Conservation (phyloP, 2,329 filamentous ascomycete species). For the Harringtonia aguacate region DNA sequence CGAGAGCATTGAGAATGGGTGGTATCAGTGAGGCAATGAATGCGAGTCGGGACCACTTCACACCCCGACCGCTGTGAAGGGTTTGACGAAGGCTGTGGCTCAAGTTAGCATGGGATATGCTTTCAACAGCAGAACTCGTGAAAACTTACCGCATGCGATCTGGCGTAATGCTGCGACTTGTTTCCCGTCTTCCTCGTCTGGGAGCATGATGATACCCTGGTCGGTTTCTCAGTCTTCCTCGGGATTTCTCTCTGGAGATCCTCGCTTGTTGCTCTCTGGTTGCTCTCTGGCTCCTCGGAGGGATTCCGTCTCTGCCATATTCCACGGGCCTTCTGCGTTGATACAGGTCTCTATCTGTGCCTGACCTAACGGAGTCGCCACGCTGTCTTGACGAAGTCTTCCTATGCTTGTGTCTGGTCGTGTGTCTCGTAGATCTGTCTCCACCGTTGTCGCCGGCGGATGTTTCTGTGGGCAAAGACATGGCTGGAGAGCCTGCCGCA, state of each 20-base stretch:
- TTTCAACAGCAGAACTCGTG: neutral
- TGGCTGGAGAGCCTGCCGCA: neutral
- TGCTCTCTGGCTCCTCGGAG: no score
- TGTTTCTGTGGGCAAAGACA: slow-evolving; percentile 8
- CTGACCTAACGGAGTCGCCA: neutral
- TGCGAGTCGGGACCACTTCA: neutral
- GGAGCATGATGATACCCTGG: no score
- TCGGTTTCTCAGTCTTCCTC: no score
- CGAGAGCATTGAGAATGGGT: neutral
- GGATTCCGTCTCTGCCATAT: no score
- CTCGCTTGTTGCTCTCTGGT: neutral
- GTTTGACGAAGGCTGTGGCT: neutral
- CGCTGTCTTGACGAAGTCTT: neutral
- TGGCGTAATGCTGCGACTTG: slow-evolving; percentile 3
- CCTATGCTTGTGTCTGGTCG: neutral
- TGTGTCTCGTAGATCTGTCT: neutral
- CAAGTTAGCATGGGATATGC: neutral
- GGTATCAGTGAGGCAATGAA: neutral
- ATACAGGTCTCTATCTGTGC: no score
- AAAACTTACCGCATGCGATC: neutral
- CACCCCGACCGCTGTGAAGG: neutral
- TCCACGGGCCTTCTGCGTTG: no score
- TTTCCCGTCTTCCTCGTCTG: neutral
- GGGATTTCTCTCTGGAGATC: neutral
- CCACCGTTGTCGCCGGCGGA: neutral